Base-by-base conservation (phyloP, 495 filamentous ascomycete genomes). In the Amphirosellinia nigrospora region DNA sequence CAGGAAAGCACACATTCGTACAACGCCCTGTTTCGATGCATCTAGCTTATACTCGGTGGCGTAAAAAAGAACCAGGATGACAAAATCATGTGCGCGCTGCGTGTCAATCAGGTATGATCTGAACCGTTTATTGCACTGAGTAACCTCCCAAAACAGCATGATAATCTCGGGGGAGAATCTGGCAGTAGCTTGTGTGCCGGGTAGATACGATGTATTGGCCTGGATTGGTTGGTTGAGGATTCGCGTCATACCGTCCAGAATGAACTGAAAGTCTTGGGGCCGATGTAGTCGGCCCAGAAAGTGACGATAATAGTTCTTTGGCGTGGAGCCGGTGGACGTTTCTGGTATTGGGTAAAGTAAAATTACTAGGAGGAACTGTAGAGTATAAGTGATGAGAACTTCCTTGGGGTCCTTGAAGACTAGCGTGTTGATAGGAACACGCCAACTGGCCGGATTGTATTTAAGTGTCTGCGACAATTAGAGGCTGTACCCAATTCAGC, bases 91-190 rank as follows among this genome's bases (percentile, higher is more conserved):
- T 0, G 93, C 92, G 46, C 94, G 86, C 72, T 97, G 94, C 0
- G 96, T 98, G 72, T 98, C 96, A 70, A 98, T 94, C 76, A 99
- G 95, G 80, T 97, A 99, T 1, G 94, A 95, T 59, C 96, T 86
- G 81, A 99, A 98, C 59, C 96, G 88, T 82, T 97, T 98, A 80
- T 99, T 99, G 85, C 95, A 98, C 79, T 99, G 96, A 34, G 97
- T 86, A 9, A 92, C 88, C 81, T 99, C 96, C 96, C 96, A 99
- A 78, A 98, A 99, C 3, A 99, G 87, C 86, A 98, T 94, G 45
- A 98, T 89, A 84, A 97, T 97, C 79, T 99, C 96, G 9, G 96
- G 94, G 2, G 94, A 93, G 86, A 94, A 97, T 79, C 92, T 93
- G 67, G 94, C 81, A 0, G 91, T 87, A 66, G 89, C 87, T 73